Evolutionary conservation across 176 grass and related monocot species (phyloP).

Genomic region (Rhipidocladum racemiflorum): DNA sequence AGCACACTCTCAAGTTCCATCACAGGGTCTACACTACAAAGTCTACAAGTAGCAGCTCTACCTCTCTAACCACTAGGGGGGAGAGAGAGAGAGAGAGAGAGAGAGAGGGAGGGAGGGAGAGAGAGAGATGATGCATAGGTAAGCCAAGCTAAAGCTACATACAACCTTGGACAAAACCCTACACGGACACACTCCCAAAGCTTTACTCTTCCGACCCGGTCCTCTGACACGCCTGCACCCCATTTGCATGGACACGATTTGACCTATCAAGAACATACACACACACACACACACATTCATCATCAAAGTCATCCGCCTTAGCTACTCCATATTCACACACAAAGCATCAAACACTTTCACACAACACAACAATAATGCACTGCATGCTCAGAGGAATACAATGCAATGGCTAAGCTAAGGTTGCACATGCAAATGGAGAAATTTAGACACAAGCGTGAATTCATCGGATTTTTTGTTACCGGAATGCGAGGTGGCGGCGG

Average conservation of each 20-base stretch:
- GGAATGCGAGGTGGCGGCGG: conserved; percentile 32
- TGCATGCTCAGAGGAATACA: not conserved
- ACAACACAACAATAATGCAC: conserved; percentile 31
- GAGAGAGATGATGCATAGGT: not conserved
- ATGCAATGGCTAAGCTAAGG: conserved; percentile 14
- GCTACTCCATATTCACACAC: conserved; percentile 17
- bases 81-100: not conserved
- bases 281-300: conserved; percentile 41
- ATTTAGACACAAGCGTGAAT: not conserved
- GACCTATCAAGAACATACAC: conserved; percentile 57
- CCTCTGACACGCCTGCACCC: conserved; percentile 67
- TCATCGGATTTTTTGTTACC: conserved; percentile 5
- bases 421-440: not conserved
- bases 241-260: conserved; percentile 96
- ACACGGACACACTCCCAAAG: conserved; percentile 35
- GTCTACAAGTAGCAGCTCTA: conserved; percentile 27
- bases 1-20: conserved; percentile 49
- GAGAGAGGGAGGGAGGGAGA: not conserved
- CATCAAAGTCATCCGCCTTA: conserved; percentile 34
- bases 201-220: conserved; percentile 49
- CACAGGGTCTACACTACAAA: conserved; percentile 37
- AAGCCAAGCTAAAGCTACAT: conserved; percentile 11
- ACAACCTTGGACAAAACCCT: conserved; percentile 62
- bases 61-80: not conserved
- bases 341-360: not conserved